Conservation (phyloP, 371 early-diverging fungal species). For the Mycotypha africana region DNA sequence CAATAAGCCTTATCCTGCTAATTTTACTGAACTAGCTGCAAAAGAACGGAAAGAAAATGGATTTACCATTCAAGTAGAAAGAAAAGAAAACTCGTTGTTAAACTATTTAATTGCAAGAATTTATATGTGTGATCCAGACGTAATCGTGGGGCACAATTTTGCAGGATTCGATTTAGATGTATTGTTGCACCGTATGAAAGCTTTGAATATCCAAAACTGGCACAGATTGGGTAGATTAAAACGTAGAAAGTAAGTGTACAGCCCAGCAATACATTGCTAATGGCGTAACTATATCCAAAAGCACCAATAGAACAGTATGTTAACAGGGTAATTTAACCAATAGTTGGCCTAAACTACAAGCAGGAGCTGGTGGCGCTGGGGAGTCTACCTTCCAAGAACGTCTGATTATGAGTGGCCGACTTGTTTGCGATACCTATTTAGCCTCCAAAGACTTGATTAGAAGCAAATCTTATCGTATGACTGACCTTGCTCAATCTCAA, state of each 20-base stretch:
- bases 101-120: conserved; percentile 71
- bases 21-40: conserved; percentile 45
- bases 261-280: too few relatives aligned
- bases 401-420: conserved; percentile 80
- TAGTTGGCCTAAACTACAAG: conserved; percentile 80
- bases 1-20: conserved; percentile 55
- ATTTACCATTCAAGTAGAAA: conserved; percentile 40
- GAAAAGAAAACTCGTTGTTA: conserved; percentile 61
- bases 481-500: conserved; percentile 70
- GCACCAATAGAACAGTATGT: too few relatives aligned
- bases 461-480: conserved; percentile 85
- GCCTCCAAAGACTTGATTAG: conserved; percentile 84
- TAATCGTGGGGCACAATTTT: conserved; percentile 96
- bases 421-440: conserved; percentile 93
- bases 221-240: conserved; percentile 76
- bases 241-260: conserved; percentile 67
- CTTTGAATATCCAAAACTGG: conserved; percentile 58
- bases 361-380: conserved; percentile 79
- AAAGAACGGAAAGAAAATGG: conserved; percentile 23
- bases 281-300: not conserved
- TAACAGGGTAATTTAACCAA: too few relatives aligned
- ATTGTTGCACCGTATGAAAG: conserved; percentile 91
- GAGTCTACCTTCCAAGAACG: conserved; percentile 74
- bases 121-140: conserved; percentile 83
- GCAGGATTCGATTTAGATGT: conserved; percentile 94